Conservation (phyloP, 768 basidiomycete genomes). For the Boletellus sp. region DNA sequence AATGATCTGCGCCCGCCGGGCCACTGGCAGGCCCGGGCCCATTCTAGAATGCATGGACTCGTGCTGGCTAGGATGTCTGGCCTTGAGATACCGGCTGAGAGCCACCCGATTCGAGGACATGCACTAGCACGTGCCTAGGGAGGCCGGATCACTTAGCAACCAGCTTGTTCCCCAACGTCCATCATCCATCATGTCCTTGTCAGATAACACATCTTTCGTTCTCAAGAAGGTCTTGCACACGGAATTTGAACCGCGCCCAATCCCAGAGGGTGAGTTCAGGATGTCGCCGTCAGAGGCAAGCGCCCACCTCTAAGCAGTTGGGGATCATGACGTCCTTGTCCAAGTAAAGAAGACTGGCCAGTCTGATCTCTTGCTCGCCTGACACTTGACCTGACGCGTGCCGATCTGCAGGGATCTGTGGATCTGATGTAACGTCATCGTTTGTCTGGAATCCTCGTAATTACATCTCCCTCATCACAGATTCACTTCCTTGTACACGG, state of each 20-base stretch:
- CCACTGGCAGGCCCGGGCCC: no score
- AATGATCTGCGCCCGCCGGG: no score
- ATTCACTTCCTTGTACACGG: constrained; percentile 80
- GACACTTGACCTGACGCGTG: constrained; percentile 9
- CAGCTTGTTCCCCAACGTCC: no score
- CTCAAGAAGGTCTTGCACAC: constrained; percentile 65
- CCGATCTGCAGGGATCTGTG: constrained; percentile 69
- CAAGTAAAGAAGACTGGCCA: constrained; percentile 88
- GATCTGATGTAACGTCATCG: constrained; percentile 64
- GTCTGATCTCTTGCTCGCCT: constrained; percentile 16
- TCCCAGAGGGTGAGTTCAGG: constrained; percentile 58
- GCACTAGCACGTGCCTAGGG: no score
- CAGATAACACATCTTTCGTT: constrained; percentile 75
- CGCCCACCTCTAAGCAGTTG: constrained; percentile 41
- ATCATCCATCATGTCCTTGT: not conserved
- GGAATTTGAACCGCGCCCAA: constrained; percentile 67
- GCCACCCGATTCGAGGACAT: no score
- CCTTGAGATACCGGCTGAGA: no score
- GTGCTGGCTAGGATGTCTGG: no score
- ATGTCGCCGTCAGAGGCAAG: not conserved
- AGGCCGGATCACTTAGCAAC: no score
- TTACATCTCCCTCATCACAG: constrained; percentile 34
- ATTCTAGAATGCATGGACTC: no score
- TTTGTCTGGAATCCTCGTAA: not conserved
- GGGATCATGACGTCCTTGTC: constrained; percentile 79